These are phyloP conservation scores for Phytophthora palmivora DNA, from an alignment of 352 stramenopile genomes.

Conservation along the genomic window DNA sequence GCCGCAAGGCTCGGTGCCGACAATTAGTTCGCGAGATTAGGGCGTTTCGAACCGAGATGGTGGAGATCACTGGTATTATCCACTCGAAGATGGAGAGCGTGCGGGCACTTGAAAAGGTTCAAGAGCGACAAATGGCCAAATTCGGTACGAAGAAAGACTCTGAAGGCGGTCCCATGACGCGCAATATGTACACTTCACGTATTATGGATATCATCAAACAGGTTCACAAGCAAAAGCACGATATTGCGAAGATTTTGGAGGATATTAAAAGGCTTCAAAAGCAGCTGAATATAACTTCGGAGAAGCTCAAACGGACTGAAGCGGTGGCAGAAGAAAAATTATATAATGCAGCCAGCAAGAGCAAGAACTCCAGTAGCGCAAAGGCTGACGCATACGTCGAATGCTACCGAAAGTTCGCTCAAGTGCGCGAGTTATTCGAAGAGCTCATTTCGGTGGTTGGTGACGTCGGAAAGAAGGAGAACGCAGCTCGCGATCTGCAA, in stretches of 20 bases:
- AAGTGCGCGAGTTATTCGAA: constrained; percentile 86
- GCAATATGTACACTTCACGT: constrained; percentile 85
- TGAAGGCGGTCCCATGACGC: constrained; percentile 43
- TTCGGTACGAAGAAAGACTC: constrained; percentile 25
- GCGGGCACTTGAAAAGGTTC: constrained; percentile 60
- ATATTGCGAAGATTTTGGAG: constrained; percentile 84
- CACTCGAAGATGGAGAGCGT: constrained; percentile 77
- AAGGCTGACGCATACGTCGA: constrained; percentile 64
- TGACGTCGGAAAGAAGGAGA: constrained; percentile 83
- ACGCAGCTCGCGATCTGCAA: constrained; percentile 72
- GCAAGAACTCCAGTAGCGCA: constrained; percentile 30
- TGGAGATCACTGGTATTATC: constrained; percentile 62
- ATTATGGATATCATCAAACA: constrained; percentile 94
- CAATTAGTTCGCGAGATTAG: constrained; percentile 79
- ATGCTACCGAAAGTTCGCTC: constrained; percentile 86
- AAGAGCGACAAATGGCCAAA: constrained; percentile 41
- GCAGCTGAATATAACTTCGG: constrained; percentile 74
- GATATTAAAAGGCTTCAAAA: constrained; percentile 84
- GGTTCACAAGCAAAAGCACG: constrained; percentile 89
- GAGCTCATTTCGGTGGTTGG: constrained; percentile 71
- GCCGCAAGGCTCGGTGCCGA: constrained; percentile 58
- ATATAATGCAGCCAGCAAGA: constrained; percentile 66
- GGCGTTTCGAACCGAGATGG: constrained; percentile 66
- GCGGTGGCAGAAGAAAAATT: constrained; percentile 86
- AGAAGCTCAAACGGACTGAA: constrained; percentile 87